Conservation (phyloP, 2,329 filamentous ascomycete species). For the Penicillium italicum region DNA sequence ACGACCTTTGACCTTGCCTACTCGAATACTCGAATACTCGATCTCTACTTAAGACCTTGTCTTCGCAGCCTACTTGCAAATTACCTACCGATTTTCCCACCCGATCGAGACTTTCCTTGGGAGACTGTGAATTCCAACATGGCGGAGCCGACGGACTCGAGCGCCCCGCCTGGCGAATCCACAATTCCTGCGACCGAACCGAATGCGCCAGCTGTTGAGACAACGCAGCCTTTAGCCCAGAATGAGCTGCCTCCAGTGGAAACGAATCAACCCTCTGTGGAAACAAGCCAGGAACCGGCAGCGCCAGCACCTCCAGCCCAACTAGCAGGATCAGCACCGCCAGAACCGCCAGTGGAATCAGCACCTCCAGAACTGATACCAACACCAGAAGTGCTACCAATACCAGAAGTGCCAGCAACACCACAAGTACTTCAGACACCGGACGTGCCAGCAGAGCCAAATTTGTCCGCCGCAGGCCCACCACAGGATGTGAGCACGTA, state of each 20-base stretch:
- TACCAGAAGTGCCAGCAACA: not conserved
- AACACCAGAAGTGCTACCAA: not conserved
- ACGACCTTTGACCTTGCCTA: slow-evolving; percentile 21
- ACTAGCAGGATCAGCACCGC: not conserved
- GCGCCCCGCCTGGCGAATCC: slow-evolving; percentile 18
- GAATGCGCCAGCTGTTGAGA: slow-evolving; percentile 16
- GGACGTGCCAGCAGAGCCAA: slow-evolving; percentile 1
- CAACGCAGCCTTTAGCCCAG: slow-evolving; percentile 16
- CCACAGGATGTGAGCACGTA: not conserved
- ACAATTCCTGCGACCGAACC: slow-evolving; percentile 13
- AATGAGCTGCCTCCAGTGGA: slow-evolving; percentile 17
- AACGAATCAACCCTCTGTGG: slow-evolving; percentile 3
- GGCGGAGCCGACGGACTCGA: slow-evolving; percentile 22
- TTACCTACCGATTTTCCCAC: not conserved
- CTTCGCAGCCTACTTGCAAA: not conserved
- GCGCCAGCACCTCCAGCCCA: not conserved
- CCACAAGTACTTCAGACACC: not conserved
- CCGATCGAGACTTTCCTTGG: slow-evolving; percentile 6
- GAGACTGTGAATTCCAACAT: slow-evolving; percentile 15
- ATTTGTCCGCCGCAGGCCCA: not conserved
- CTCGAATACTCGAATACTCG: slow-evolving; percentile 7
- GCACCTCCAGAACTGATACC: not conserved
- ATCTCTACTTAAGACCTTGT: not conserved
- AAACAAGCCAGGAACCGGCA: not conserved
- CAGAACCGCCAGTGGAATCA: not conserved